phyloP scores from a whole-genome alignment of 176 grass and related monocot genomes.

The Eremochloa ophiuroides region DNA sequence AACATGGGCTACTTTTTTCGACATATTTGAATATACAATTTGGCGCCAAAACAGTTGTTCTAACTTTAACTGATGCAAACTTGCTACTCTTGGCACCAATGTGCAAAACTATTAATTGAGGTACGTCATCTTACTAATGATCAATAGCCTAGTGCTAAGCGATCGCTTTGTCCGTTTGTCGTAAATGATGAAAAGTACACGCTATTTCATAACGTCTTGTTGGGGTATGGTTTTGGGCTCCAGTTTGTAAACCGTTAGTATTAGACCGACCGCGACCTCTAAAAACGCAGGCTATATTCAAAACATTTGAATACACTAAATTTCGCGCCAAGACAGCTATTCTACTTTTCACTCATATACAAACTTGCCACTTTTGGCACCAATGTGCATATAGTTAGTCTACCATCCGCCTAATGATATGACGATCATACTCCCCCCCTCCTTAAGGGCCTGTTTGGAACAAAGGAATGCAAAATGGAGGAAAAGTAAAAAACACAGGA shows the following conservation, averaged over 20 bases:
- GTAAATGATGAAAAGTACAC: too few species aligned
- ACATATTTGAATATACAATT: background rate
- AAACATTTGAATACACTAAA: background rate
- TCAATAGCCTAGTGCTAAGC: background rate
- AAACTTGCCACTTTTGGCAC: background rate
- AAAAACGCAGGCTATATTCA: background rate
- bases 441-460: too few species aligned
- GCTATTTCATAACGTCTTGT: background rate
- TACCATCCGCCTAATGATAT: background rate
- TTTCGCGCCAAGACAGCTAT: background rate
- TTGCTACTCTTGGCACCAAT: background rate
- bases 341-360: background rate
- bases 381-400: background rate
- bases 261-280: accelerated
- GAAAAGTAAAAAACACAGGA: too few species aligned
- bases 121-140: background rate
- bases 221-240: background rate
- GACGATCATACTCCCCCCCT: background rate
- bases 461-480: too few species aligned
- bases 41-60: background rate
- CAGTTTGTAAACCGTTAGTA: too few species aligned
- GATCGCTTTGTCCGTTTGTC: background rate
- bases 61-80: background rate
- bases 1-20: background rate
- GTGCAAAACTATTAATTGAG: background rate